Evolutionary conservation across 345 rosid genomes (phyloP).

Genomic region (Conringia planisiliqua): DNA sequence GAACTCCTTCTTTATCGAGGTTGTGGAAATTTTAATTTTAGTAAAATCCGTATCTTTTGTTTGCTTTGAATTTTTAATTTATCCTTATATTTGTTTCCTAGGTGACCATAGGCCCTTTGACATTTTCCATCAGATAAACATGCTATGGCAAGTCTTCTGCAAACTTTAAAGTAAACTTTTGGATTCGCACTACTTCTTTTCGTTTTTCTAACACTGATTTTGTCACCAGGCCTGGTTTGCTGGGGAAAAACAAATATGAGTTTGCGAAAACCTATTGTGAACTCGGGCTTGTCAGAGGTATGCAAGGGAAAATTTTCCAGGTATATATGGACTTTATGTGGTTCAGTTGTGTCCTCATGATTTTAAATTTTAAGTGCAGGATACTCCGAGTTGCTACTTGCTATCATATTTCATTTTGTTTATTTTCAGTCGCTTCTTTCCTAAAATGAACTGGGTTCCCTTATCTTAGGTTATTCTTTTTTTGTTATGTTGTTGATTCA

Average conservation of each 20-base stretch:
- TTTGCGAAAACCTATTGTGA: slow-evolving; percentile 88
- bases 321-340: slow-evolving; percentile 40
- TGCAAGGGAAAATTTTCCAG: slow-evolving; percentile 67
- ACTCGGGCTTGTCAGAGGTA: slow-evolving; percentile 46
- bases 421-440: slow-evolving; percentile 4
- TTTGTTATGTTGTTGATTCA: slow-evolving; percentile 35
- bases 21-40: slow-evolving; percentile 39
- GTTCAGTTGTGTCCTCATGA: slow-evolving; percentile 6
- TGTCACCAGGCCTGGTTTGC: slow-evolving; percentile 81
- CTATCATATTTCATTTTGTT: slow-evolving; percentile 10
- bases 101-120: slow-evolving; percentile 87
- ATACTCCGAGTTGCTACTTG: slow-evolving; percentile 6
- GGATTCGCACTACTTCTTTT: background rate
- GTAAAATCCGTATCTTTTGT: slow-evolving; percentile 7
- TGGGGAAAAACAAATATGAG: slow-evolving; percentile 84
- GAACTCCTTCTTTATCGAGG: slow-evolving; percentile 99
- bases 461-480: background rate
- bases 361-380: background rate
- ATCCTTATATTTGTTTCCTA: slow-evolving; percentile 31
- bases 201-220: slow-evolving; percentile 27
- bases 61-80: slow-evolving; percentile 13
- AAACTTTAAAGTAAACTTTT: slow-evolving; percentile 18
- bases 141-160: slow-evolving; percentile 72
- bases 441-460: slow-evolving; percentile 9
- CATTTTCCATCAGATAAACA: slow-evolving; percentile 93